A percentile compares a stretch with the other conserved stretches of the same genome.
Conservation (phyloP, 345 rosid genomes). For the Psidium guajava region DNA sequence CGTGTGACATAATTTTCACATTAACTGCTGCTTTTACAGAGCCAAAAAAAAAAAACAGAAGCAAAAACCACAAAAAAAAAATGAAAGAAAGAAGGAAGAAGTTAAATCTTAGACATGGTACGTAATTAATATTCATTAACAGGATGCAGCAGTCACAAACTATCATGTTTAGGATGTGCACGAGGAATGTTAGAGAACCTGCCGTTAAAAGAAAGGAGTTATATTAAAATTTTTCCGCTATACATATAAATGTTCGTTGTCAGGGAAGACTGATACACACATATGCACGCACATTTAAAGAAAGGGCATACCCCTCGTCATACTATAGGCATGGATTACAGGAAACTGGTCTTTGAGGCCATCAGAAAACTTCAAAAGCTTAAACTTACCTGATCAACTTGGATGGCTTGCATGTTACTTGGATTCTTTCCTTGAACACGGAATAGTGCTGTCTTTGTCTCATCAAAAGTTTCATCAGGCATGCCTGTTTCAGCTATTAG, state of each 20-base stretch:
- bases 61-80: neutral
- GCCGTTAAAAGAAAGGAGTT: neutral
- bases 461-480: slow-evolving; percentile 36
- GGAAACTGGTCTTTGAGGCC: neutral
- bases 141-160: neutral
- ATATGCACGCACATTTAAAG: neutral
- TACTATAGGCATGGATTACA: neutral
- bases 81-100: neutral
- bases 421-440: slow-evolving; percentile 63
- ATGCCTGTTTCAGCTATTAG: slow-evolving; percentile 30
- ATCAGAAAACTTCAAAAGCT: neutral
- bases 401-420: slow-evolving; percentile 72
- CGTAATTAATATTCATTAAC: neutral
- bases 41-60: neutral
- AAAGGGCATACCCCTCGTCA: neutral
- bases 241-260: neutral
- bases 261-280: neutral
- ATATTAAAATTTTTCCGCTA: neutral
- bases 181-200: neutral
- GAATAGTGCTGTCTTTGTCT: slow-evolving; percentile 41
- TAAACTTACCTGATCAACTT: slow-evolving; percentile 56
- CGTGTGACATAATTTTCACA: neutral
- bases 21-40: neutral
- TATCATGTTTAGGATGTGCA: neutral
- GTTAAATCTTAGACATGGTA: neutral